Evolutionary conservation across 208 protist species (phyloP), one percentile per base, ranked within the genome.

Genomic region (Wallacemonas sp.): DNA sequence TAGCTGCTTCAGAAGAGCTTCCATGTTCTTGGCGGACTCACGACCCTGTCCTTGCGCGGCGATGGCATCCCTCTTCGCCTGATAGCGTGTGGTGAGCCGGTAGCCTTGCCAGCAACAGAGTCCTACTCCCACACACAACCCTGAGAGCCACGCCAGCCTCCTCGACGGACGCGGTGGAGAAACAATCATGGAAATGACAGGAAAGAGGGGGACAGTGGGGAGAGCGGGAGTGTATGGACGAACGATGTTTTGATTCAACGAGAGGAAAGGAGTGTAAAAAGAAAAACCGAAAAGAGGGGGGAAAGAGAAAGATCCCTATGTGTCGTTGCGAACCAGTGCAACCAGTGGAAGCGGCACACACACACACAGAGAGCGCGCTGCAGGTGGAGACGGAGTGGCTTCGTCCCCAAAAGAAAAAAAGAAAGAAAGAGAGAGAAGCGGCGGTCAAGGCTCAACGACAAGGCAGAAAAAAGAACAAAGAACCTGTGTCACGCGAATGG

Each of bases 1-100:
- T 24, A 81, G 60, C 4, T 80, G 50, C 9, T 42, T 53, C 12
- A 85, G 73, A 0, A 81, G 44, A 12, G 69, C 52, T 0, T 81
- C 66, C 12, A 73, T 78, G 66, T 78, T 74, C 26, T 81, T 57
- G 10, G 76, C 48, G 37, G 30, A 15, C 12, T 44, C 39, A 1
- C 38, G 55, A 3, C 38, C 55, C 27, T 36, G 38, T 6, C 22
- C 9, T 12, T 9, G n/a, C 8, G 37, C 22, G 19, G 55, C 39
- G 3, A 15, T 29, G 4, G 50, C 55, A 17, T n/a, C 37, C 17
- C 37, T 34, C 38, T 46, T 44, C 26, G 21, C 21, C 19, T 15
- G 10, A 19, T 44, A 37, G 3, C 37, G 37, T 6, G n/a, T 13
- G 24, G 21, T 9, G 5, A 46, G 12, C 21, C 21, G 37, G 27